A percentile compares a stretch with the other conserved stretches of the same genome.
These are phyloP conservation scores for Zymoseptoria tritici DNA, from an alignment of 2,329 filamentous ascomycete species.

Conservation along the genomic window DNA sequence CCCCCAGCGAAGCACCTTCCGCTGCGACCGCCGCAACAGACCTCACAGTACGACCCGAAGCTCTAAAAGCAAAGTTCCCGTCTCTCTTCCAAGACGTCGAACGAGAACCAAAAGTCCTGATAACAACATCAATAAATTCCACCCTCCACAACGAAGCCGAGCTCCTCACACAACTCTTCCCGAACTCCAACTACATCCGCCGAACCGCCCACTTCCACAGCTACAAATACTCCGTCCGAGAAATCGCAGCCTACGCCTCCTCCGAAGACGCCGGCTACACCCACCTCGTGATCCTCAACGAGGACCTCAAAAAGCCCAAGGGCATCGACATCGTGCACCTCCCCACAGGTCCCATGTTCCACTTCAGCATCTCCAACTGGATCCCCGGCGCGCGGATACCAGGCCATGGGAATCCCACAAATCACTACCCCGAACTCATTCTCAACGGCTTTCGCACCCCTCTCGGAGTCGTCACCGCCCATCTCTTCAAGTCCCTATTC, in stretches of 20 bases:
- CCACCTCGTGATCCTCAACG: conserved; percentile 73
- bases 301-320: conserved; percentile 78
- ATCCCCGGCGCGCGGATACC: conserved; percentile 79
- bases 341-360: conserved; percentile 80
- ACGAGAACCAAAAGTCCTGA: conserved; percentile 70
- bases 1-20: conserved; percentile 42
- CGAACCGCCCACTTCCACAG: conserved; percentile 75
- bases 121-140: conserved; percentile 86
- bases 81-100: conserved; percentile 48
- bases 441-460: conserved; percentile 94
- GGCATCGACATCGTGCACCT: conserved; percentile 80
- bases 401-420: conserved; percentile 82
- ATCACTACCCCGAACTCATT: conserved; percentile 82
- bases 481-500: conserved; percentile 73
- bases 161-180: conserved; percentile 73
- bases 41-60: conserved; percentile 53
- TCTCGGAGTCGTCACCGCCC: conserved; percentile 77
- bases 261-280: conserved; percentile 67
- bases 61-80: conserved; percentile 54
- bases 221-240: conserved; percentile 85
- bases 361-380: conserved; percentile 88
- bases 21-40: conserved; percentile 48
- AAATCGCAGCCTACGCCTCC: conserved; percentile 78
- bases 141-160: conserved; percentile 78
- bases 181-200: conserved; percentile 71